Evolutionary conservation across 352 stramenopile species (phyloP).

Genomic region (Pythium graminicola): DNA sequence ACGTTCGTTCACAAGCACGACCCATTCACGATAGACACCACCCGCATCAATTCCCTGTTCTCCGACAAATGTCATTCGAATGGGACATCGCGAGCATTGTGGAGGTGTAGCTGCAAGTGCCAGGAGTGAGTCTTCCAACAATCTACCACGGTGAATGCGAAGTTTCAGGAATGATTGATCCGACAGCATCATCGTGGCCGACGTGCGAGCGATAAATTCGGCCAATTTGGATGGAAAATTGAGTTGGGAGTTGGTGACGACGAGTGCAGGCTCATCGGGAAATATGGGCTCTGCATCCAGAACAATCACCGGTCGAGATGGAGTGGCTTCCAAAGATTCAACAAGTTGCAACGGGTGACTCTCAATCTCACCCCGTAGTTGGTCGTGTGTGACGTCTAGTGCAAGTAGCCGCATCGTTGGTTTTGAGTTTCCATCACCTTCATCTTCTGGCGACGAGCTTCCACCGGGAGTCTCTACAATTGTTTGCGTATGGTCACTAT

Average conservation of each 20-base stretch:
- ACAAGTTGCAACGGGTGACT: neutral
- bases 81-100: slow-evolving; percentile 25
- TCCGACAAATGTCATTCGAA: slow-evolving; percentile 52
- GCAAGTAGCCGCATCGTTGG: neutral
- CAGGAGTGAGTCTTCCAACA: slow-evolving; percentile 32
- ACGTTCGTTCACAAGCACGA: slow-evolving; percentile 38
- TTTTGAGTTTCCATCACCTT: too few species aligned
- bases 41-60: slow-evolving; percentile 57
- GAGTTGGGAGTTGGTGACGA: slow-evolving; percentile 9
- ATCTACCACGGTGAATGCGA: slow-evolving; percentile 22
- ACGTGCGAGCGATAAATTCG: slow-evolving; percentile 25
- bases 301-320: slow-evolving; percentile 9
- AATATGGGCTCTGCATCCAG: slow-evolving; percentile 6
- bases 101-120: slow-evolving; percentile 23
- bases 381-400: neutral
- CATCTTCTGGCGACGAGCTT: too few species aligned
- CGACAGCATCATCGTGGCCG: slow-evolving; percentile 21
- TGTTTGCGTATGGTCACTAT: neutral
- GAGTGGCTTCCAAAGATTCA: slow-evolving; percentile 1
- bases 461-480: too few species aligned
- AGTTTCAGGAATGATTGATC: slow-evolving; percentile 18
- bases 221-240: slow-evolving; percentile 35
- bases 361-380: neutral
- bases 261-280: neutral
- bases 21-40: slow-evolving; percentile 63